phyloP scores from a whole-genome alignment of 352 stramenopile species.

The Phytophthora melonis region DNA sequence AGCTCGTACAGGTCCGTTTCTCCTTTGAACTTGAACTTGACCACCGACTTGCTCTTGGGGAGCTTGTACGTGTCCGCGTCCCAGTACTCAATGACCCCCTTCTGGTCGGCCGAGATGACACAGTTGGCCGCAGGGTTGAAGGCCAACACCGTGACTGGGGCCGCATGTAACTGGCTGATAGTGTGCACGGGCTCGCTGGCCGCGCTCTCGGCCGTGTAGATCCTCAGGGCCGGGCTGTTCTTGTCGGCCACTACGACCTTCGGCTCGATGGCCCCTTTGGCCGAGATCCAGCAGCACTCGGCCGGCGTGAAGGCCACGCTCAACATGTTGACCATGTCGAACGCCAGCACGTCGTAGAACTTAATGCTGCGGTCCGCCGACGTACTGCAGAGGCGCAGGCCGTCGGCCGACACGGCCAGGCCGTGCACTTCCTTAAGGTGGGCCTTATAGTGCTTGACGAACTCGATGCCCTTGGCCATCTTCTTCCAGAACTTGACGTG shows the following conservation, averaged over 20 bases:
- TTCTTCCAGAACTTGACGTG: conserved; percentile 99
- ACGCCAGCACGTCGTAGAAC: conserved; percentile 98
- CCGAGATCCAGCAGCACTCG: conserved; percentile 80
- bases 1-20: conserved; percentile 97
- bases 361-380: conserved; percentile 95
- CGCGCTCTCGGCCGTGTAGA: conserved; percentile 89
- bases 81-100: conserved; percentile 97
- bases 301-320: conserved; percentile 73
- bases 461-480: conserved; percentile 95
- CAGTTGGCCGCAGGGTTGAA: conserved; percentile 90
- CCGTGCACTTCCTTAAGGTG: conserved; percentile 92
- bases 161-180: conserved; percentile 90
- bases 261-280: conserved; percentile 60
- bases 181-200: conserved; percentile 60
- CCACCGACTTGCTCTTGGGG: conserved; percentile 29
- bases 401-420: conserved; percentile 89
- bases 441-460: conserved; percentile 99
- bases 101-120: conserved; percentile 93
- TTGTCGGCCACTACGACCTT: conserved; percentile 86
- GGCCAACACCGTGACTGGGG: conserved; percentile 89
- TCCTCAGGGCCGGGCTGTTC: conserved; percentile 67
- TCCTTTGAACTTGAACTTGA: conserved; percentile 94
- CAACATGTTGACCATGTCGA: conserved; percentile 99
- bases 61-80: conserved; percentile 73
- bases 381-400: conserved; percentile 86